These are phyloP conservation scores for Licmophora abbreviata DNA, from an alignment of 108 stramenopile genomes.

Conservation along the genomic window DNA sequence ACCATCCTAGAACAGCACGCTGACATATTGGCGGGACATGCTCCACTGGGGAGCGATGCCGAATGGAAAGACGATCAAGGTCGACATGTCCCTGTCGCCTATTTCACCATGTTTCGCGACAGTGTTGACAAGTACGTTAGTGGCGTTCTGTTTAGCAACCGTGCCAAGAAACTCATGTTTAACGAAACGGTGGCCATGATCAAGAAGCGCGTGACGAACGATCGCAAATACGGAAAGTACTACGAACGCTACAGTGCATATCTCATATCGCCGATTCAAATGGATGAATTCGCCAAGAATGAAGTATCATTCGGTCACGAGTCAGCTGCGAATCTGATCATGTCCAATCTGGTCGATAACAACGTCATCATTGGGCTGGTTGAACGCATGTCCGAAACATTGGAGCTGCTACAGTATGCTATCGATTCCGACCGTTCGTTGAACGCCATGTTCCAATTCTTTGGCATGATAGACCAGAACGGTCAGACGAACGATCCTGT, in stretches of 20 bases:
- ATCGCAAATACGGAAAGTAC: slow-evolving; percentile 12
- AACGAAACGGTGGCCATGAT: slow-evolving; percentile 8
- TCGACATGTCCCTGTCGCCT: slow-evolving; percentile 6
- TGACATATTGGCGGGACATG: slow-evolving; percentile 44
- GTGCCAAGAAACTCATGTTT: slow-evolving; percentile 5
- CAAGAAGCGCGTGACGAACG: slow-evolving; percentile 9
- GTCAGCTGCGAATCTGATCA: slow-evolving; percentile 10
- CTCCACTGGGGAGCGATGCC: slow-evolving; percentile 22
- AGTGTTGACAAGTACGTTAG: slow-evolving; percentile 34
- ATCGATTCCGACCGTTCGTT: slow-evolving; percentile 22
- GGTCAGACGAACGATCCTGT: neutral
- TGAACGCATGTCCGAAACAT: slow-evolving; percentile 37
- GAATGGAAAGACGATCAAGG: slow-evolving; percentile 3
- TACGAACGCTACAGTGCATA: slow-evolving; percentile 20
- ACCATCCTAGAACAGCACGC: slow-evolving; percentile 16
- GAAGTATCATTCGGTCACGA: slow-evolving; percentile 10
- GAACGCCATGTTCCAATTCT: slow-evolving; percentile 9
- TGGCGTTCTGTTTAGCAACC: slow-evolving; percentile 21
- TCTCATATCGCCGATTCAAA: slow-evolving; percentile 39
- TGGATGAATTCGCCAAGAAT: slow-evolving; percentile 6
- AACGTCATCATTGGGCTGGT: slow-evolving; percentile 41
- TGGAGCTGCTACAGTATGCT: slow-evolving; percentile 29
- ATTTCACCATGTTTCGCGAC: slow-evolving; percentile 41
- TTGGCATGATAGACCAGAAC: slow-evolving; percentile 2
- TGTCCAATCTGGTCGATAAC: slow-evolving; percentile 43